Base-by-base conservation (phyloP, 306 rosid genomes). In the Gleditsia sinensis region DNA sequence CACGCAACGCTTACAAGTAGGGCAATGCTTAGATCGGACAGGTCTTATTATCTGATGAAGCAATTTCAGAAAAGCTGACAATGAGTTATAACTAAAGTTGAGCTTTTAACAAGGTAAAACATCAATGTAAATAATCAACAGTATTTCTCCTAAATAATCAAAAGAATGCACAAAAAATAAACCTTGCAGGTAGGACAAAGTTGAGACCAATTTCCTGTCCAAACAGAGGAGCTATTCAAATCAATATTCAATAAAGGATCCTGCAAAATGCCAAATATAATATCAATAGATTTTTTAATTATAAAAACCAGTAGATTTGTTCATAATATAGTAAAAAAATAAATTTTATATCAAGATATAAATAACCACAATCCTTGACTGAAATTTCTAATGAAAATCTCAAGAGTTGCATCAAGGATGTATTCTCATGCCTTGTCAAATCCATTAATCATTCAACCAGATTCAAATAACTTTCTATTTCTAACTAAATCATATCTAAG, bases 141-240 rank as follows among this genome's bases (percentile, higher is more conserved):
- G 45, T 33, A 33, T 36, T 19, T 36, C 34, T 37, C 21, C 36
- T n/a, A 80, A 54, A 56, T 56, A 48, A 58, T 40, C 72, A 63
- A 71, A 72, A 69, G 69, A 75, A 51, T 84, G 55, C 73, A 75
- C 28, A 65, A 45, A 14, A 50, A 67, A 69, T 49, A 72, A 83
- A 94, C 97, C 98, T 91, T 94, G 96, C 98, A 91, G 67, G 98
- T 90, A 59, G 97, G 98, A 67, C 98, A 91, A 72, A 94, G 90
- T 79, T 94, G 98, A 80, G 98, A 94, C 98, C 98, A 94, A 79
- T 94, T 91, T 79, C 98, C 98, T 51, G 51, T 73, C 98, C 95
- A 94, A 55, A 85, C 88, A 28, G 94, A 76, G 74, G 97, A 85
- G 62, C 72, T 84, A 83, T 88, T 88, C 78, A 87, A 76, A 75